Base-by-base conservation (phyloP, 202 grass and related monocot genomes). In the Bolboschoenoplectus hybrid region DNA sequence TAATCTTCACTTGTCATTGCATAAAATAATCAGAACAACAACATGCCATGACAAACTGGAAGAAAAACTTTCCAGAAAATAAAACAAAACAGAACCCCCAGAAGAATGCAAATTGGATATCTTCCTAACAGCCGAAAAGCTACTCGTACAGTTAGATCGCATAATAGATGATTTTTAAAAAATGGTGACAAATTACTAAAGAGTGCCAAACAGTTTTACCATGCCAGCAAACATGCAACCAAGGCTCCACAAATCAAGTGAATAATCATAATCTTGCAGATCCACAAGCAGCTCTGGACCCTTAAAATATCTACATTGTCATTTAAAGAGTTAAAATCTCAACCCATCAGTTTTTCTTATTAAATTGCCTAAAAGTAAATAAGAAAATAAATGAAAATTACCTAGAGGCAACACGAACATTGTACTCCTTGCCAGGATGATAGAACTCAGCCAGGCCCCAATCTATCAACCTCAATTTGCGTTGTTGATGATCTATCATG, bases 401-500 rank as follows among this genome's bases (percentile, higher is more conserved):
- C 97, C 93, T 96, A 61, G 97, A 98, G 82, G 92, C 97, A 88
- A 99, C 97, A 88, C 97, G 91, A 67, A 90, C 97, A 82, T 99
- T 96, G 78, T 99, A 99, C 71, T 99, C 92, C 88, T 90, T 94
- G 62, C 89, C 90, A 47, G 93, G 93, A 89, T 99, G 93, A 83
- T 99, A 99, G 64, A 99, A 99, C 86, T 99, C 93, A 0, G 97
- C 97, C 20, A 99, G 89, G 88, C 97, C 97, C 93, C 97, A 99
- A 49, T 99, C 93, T 92, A 99, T 96, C 79, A 99, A 90, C 82
- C 89, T 79, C 87, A 99, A 89, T 82, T 96, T 92, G 74, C 85
- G 87, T n/a, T 94, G 92, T 85, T 89, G 90, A 86, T 96, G 97
- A 89, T 99, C 93, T 56, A 99, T 96, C 97, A 99, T 96, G 63